Evolutionary conservation across 164 flowering plant species (phyloP).

Genomic region (Magnolia sinica): DNA sequence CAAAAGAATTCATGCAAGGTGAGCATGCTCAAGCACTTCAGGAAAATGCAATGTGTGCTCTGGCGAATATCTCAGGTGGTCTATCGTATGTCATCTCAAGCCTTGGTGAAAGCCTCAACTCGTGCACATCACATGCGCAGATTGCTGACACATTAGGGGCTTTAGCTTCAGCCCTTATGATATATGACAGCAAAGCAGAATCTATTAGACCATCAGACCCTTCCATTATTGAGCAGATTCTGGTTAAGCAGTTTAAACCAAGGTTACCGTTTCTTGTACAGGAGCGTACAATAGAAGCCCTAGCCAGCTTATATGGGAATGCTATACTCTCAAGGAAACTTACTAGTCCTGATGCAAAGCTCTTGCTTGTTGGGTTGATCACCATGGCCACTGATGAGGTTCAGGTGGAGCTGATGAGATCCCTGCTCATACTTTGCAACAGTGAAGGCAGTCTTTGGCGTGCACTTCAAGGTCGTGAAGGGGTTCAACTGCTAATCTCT

Average conservation of each 20-base stretch:
- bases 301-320: slow-evolving; percentile 96
- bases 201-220: slow-evolving; percentile 80
- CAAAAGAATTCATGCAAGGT: slow-evolving; percentile 99
- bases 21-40: slow-evolving; percentile 97
- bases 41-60: slow-evolving; percentile 99
- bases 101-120: slow-evolving; percentile 96
- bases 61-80: slow-evolving; percentile 98
- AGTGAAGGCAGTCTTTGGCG: slow-evolving; percentile 83
- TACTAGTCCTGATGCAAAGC: slow-evolving; percentile 76
- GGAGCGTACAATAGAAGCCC: slow-evolving; percentile 96
- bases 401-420: slow-evolving; percentile 80
- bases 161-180: slow-evolving; percentile 98
- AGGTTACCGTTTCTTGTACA: slow-evolving; percentile 73
- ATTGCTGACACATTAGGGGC: slow-evolving; percentile 95
- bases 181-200: slow-evolving; percentile 88
- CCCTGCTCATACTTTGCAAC: slow-evolving; percentile 77
- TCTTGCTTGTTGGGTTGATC: slow-evolving; percentile 88
- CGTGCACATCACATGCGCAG: slow-evolving; percentile 86
- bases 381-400: slow-evolving; percentile 93
- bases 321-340: slow-evolving; percentile 60
- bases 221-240: slow-evolving; percentile 60
- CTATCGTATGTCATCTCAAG: slow-evolving; percentile 92
- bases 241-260: slow-evolving; percentile 78
- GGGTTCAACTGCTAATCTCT: slow-evolving; percentile 92
- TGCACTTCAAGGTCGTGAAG: slow-evolving; percentile 97